Base-by-base conservation (phyloP, 176 grass and related monocot genomes). In the Carex littledalei region DNA sequence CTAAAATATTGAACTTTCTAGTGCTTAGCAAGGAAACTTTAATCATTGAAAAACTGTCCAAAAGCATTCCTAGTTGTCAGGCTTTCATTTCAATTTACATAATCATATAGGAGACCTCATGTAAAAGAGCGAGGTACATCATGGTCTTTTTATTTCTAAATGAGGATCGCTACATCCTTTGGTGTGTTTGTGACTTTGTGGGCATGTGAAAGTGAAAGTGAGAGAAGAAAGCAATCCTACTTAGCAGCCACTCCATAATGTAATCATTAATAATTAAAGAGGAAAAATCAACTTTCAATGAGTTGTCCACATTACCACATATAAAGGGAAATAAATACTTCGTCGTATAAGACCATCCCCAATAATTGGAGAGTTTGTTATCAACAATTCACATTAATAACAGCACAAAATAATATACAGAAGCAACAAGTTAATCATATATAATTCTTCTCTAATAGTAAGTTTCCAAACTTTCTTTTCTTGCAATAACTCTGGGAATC, bases 361-460 rank as follows among this genome's bases (percentile, higher is more conserved):
- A 41, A 81, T 81, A 81, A 63, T 47, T 81, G 56, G 80, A 63
- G 32, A 18, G 17, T 63, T 63, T 61, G 57, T n/a, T 56, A 79
- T 37, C 39, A 49, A 81, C 55, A 81, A 64, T n/a, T 37, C 39
- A 81, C 55, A 81, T 81, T n/a, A 66, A 59, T 72, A 45, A 43
- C 17, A 47, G 0, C 8, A 45, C 14, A 24, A 24, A 50, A 52
- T 2, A 14, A 74, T 8, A 7, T 50, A 31, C 12, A 52, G 49
- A 77, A 77, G 18, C 39, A 77, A 77, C 1, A 54, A 55, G 13
- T 15, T 77, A 17, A 45, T 72, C 8, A 16, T 55, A 55, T 31
- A 32, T 56, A 3, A 0, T 63, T 61, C 21, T 74, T 47, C 20
- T 17, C 49, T 55, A 45, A 11, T 5, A 71, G 68, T 21, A 52